Percentiles rank a stretch among this genome's conserved stretches.
Evolutionary conservation across 257 asterid genomes (phyloP).

Genomic region (Striga asiatica): DNA sequence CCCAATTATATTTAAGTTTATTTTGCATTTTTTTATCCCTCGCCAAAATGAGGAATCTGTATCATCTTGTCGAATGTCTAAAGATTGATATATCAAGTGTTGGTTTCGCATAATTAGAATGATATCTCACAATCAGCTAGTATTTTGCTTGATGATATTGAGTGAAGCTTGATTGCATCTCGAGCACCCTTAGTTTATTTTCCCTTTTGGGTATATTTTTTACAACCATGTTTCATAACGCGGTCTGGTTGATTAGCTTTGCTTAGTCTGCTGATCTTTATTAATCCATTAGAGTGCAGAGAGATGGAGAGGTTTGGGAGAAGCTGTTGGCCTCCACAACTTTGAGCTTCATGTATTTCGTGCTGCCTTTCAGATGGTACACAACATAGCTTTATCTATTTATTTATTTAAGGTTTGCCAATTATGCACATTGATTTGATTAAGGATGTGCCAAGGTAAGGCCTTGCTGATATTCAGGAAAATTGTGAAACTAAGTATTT

Average conservation of each 20-base stretch:
- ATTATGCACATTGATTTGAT: not conserved
- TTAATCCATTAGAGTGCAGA: slow-evolving; percentile 61
- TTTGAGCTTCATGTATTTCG: slow-evolving; percentile 86
- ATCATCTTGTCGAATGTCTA: not conserved
- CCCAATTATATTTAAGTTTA: not conserved
- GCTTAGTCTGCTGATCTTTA: slow-evolving; percentile 8
- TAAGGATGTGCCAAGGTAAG: not conserved
- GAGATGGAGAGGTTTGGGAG: slow-evolving; percentile 67
- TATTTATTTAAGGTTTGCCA: not conserved
- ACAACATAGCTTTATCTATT: not conserved
- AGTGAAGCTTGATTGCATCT: slow-evolving; percentile 5
- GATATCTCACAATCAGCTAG: slow-evolving; percentile 7
- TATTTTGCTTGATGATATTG: slow-evolving; percentile 3
- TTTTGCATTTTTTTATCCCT: not conserved
- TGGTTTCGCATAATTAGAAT: no score
- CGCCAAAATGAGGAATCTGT: not conserved
- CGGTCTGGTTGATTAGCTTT: not conserved
- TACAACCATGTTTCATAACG: not conserved
- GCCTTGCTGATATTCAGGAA: slow-evolving; percentile 2
- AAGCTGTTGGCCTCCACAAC: slow-evolving; percentile 59
- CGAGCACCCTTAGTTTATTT: not conserved
- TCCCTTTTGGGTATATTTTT: not conserved
- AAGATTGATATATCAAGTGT: not conserved
- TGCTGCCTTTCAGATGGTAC: slow-evolving; percentile 90
- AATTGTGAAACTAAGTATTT: not conserved